Evolutionary conservation across 805 yeast species (phyloP), one percentile per base, ranked within the genome.

Genomic region (Tetrapisispora phaffii): DNA sequence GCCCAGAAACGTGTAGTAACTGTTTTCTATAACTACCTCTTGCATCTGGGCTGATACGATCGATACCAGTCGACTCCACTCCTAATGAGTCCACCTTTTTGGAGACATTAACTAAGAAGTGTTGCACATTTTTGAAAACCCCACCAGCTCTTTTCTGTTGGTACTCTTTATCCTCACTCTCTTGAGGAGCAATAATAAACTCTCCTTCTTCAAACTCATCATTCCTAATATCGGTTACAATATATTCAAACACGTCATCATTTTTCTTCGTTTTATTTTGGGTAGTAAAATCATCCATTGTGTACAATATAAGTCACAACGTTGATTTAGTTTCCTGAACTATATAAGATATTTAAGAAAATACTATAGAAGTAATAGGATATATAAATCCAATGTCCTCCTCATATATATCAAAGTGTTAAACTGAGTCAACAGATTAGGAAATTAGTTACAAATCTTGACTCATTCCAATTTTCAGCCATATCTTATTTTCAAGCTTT

Each of bases 1-100:
- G 71, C 2, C 93, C 88, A 12, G 74, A 62, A 16, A 85, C 85
- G 15, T 73, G 68, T 5, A 73, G 31, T 38, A 69, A 63, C 42
- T 65, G 68, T 13, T 56, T 57, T 31, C 54, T 59, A 26, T 58
- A 51, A 4, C 67, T 59, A n/a, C 82, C 72, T 47, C 89, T 65
- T 41, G 82, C 85, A 49, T 79, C 70, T 0, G 93, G 84, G 34
- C 74, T 66, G 28, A 83, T 77, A 48, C 95, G 70, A 50, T 84
- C 88, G 40, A 87, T 81, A 44, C 96, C 96, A 48, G 88, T 71
- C 4, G 79, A 67, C 60, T 87, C 96, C 3, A 85, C 85, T 48
- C 89, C 75, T 49, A 72, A 55, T 0, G 73, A 53, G 50, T 82
- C 87, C 2, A 82, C 56, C 51, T 64, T 68, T 12, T 58, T 52